Evolutionary conservation across 768 basidiomycete genomes (phyloP).

Genomic region (Panaeolus cyanescens): DNA sequence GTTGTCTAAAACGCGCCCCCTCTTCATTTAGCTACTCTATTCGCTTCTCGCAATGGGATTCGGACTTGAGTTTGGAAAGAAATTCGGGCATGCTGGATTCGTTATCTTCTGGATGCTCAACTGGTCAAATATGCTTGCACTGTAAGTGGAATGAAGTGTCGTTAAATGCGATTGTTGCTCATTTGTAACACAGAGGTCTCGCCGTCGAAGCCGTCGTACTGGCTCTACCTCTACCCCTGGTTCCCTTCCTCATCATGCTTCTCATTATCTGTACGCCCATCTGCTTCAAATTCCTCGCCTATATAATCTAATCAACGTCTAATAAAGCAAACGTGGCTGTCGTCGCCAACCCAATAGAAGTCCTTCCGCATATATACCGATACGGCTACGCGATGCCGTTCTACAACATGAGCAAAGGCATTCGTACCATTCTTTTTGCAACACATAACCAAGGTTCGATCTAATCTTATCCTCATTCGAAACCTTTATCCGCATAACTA

Average conservation of each 20-base stretch:
- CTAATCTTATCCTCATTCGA: neutral
- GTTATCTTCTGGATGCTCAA: constrained; percentile 72
- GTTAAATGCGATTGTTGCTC: neutral
- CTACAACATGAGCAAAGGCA: constrained; percentile 58
- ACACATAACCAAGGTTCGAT: constrained; percentile 54
- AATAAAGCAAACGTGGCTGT: constrained; percentile 58
- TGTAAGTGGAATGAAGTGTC: constrained; percentile 36
- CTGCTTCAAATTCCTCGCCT: no score
- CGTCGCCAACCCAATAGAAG: constrained; percentile 48
- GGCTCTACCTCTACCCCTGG: constrained; percentile 50
- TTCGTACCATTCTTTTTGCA: constrained; percentile 56
- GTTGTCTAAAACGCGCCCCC: no score
- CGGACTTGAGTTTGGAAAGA: constrained; percentile 50
- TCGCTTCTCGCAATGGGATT: constrained; percentile 59
- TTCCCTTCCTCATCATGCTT: constrained; percentile 62
- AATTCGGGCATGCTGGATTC: constrained; percentile 54
- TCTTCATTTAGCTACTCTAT: constrained; percentile 55
- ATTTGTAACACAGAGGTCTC: constrained; percentile 45
- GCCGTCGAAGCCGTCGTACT: constrained; percentile 62
- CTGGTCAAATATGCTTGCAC: constrained; percentile 56
- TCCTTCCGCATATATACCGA: constrained; percentile 51
- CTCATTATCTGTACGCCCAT: constrained; percentile 62
- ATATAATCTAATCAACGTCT: neutral
- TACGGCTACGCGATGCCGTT: constrained; percentile 68
- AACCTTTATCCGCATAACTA: neutral